Evolutionary conservation across 1,284 basidiomycete species (phyloP), one percentile per base, ranked within the genome.

Genomic region (Polyporus tsugae): DNA sequence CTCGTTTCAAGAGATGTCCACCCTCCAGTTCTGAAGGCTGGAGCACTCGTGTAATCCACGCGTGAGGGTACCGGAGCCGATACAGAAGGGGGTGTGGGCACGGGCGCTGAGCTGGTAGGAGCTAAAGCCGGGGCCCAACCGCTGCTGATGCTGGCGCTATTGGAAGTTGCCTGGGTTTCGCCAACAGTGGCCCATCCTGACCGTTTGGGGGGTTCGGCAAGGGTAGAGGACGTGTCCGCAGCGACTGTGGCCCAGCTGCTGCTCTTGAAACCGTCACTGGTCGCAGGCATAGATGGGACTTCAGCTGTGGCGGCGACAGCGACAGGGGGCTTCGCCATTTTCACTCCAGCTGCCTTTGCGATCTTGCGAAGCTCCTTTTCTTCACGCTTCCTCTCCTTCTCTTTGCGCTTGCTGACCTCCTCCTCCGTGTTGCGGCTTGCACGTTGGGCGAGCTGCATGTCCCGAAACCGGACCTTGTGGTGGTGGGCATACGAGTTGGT

Each of bases 401-500:
- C 93, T 76, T 92, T 92, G 55, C 91, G 85, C 76, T 85, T 90
- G 71, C 92, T 90, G 39, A 89, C 73, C 67, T 92, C 92, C 65
- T 87, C 89, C 75, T 86, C 82, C 25, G 86, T 78, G 64, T 77
- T 78, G 57, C 75, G 83, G 68, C 85, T 86, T 35, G 87, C 80
- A 9, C 89, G 89, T 67, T 81, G 80, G 35, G 85, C 83, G 33
- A 87, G 86, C 79, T 93, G 91, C 91, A 94, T 91, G 74, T 93
- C 92, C 72, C 83, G 89, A 77, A 88, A 86, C 49, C 92, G 89
- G 17, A 90, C 90, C 78, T 91, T 93, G 81, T 94, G 93, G 73
- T 93, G 91, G 75, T 94, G 92, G 1, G 92, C 91, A 74, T 94
- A 94, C 2, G 92, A 93, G 73, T 93, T 94, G 61, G 91, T 93